A percentile compares a stretch with the other conserved stretches of the same genome.
Conservation (phyloP, 208 protist genomes). For the Leishmania tarentolae region DNA sequence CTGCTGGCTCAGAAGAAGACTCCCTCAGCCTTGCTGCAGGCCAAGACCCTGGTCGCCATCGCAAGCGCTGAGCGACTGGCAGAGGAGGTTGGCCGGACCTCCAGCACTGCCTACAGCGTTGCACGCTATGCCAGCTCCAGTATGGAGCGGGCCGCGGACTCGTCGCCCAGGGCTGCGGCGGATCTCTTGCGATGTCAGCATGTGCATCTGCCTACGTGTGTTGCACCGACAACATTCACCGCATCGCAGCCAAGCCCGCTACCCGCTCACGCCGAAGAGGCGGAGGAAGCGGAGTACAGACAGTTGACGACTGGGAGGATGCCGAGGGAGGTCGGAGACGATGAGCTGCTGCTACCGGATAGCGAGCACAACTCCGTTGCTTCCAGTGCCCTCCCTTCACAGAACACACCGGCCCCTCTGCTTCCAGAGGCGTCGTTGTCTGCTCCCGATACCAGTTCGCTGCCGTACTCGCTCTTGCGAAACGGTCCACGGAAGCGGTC, state of each 20-base stretch:
- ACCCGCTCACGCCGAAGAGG: neutral
- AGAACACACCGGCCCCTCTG: neutral
- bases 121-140: conserved; percentile 20
- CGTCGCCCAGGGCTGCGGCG: conserved; percentile 14
- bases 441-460: neutral
- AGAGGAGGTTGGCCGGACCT: conserved; percentile 32
- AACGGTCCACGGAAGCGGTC: conserved; percentile 40
- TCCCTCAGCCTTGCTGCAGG: conserved; percentile 30
- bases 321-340: conserved; percentile 8
- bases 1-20: conserved; percentile 30
- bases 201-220: neutral
- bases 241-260: neutral
- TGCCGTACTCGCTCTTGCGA: conserved; percentile 3
- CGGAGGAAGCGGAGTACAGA: neutral
- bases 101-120: conserved; percentile 28
- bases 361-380: conserved; percentile 15
- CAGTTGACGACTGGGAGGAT: too few species aligned
- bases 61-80: conserved; percentile 32
- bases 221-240: neutral
- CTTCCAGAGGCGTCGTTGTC: neutral
- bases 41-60: conserved; percentile 29
- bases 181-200: conserved; percentile 16
- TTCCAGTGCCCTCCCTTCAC: conserved; percentile 10
- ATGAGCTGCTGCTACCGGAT: conserved; percentile 24
- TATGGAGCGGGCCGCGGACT: neutral